A percentile compares a stretch with the other conserved stretches of the same genome.
phyloP scores from a whole-genome alignment of 2,329 filamentous ascomycete genomes.

The Ceratocystis cubensis region DNA sequence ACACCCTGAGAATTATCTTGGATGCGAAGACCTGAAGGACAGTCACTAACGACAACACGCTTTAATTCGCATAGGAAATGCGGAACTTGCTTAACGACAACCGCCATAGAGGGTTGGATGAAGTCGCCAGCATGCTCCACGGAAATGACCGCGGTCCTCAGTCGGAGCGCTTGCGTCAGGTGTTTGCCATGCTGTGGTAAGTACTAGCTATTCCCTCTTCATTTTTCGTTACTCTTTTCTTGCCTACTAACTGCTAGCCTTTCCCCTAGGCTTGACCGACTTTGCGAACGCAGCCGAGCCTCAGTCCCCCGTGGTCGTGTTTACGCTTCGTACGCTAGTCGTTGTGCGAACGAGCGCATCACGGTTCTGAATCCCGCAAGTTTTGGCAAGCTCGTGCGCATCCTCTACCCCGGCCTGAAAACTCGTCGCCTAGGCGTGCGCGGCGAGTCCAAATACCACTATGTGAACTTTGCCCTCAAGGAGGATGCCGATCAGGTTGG shows the following conservation, averaged over 20 bases:
- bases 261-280: constrained; percentile 51
- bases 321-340: constrained; percentile 87
- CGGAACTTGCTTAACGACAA: constrained; percentile 61
- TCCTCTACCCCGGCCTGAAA: constrained; percentile 90
- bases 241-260: not conserved
- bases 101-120: constrained; percentile 51
- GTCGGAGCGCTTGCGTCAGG: constrained; percentile 69
- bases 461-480: constrained; percentile 53
- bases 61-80: constrained; percentile 41
- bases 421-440: constrained; percentile 83
- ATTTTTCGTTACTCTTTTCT: not conserved
- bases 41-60: not conserved
- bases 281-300: constrained; percentile 61
- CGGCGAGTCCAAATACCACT: constrained; percentile 97
- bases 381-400: constrained; percentile 91
- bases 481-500: constrained; percentile 33
- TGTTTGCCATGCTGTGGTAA: constrained; percentile 83
- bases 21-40: too few relatives aligned
- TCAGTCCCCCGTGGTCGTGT: constrained; percentile 88
- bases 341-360: constrained; percentile 84
- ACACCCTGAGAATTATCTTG: too few relatives aligned
- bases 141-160: constrained; percentile 69
- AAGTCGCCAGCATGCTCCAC: constrained; percentile 63
- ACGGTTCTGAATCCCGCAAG: constrained; percentile 93
- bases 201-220: constrained; percentile 26